phyloP scores from a whole-genome alignment of 768 basidiomycete species.

The Psilocybe cyanescens region DNA sequence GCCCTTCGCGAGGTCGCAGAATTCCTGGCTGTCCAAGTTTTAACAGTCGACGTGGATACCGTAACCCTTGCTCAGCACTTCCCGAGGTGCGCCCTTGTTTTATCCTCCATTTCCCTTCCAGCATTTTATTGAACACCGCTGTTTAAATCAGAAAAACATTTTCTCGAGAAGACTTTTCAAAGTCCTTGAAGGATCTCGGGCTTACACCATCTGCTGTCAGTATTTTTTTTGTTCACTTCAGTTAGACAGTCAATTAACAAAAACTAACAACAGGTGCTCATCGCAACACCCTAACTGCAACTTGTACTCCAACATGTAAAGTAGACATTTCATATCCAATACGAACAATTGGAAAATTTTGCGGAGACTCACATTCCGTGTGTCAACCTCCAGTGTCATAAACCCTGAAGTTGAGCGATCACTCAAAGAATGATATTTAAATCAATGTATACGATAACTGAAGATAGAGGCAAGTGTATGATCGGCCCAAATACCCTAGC shows the following conservation, averaged over 20 bases:
- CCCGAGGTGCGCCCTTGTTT: constrained; percentile 63
- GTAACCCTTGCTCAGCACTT: constrained; percentile 82
- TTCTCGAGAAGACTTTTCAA: constrained; percentile 70
- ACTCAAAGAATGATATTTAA: not conserved
- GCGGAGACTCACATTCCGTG: not conserved
- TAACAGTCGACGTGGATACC: constrained; percentile 74
- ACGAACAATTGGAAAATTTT: not conserved
- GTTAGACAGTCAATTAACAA: not conserved
- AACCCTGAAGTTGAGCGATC: not conserved
- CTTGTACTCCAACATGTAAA: constrained; percentile 17
- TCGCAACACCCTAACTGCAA: constrained; percentile 44
- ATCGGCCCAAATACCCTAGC: not conserved
- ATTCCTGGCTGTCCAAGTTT: constrained; percentile 76
- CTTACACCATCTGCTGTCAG: constrained; percentile 89
- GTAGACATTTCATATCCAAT: constrained; percentile 1
- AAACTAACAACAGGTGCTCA: constrained; percentile 48
- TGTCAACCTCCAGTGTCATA: not conserved
- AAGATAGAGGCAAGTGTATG: not conserved
- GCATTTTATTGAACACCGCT: not conserved
- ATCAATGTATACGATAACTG: not conserved
- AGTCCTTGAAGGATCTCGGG: constrained; percentile 81
- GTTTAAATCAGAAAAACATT: constrained; percentile 71
- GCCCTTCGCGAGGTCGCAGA: constrained; percentile 88
- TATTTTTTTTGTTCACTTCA: constrained; percentile 8
- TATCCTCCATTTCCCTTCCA: not conserved